Evolutionary conservation across 176 grass and related monocot species (phyloP), one percentile per base, ranked within the genome.

Genomic region (Poa pratensis): DNA sequence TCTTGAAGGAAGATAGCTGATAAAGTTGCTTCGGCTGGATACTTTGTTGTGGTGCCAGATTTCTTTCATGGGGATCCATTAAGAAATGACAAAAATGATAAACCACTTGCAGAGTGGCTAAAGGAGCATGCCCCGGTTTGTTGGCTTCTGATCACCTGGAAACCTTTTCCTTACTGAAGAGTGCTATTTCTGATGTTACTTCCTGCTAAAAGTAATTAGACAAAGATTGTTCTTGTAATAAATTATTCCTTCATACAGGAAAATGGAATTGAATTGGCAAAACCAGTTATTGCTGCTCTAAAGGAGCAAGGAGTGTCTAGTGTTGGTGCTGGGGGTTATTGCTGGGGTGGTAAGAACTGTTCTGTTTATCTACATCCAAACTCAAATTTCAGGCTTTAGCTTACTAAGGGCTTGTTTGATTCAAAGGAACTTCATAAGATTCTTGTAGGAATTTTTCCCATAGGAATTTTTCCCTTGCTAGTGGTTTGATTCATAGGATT

Each of bases 311-410:
- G 92, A 58, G 82, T 84, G 18, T 77, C 32, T 80, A 82, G 73
- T 53, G 32, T 97, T 49, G 94, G 94, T 3, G 88, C 92, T 87
- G 88, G 77, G 61, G 94, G 94, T 3, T 97, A 91, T 89, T 92
- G 94, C 75, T 94, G 90, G 92, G 92, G 94, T 55, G 92, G 94
- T 97, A 78, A 85, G 86, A n/a, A 9, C n/a, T 27, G 32, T 0
- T 76, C 34, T 81, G 13, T 20, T 55, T 39, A 4, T 69, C 35
- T 12, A 69, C 15, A 67, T 65, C 27, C 63, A 7, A 65, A 50
- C 23, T 34, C 19, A 20, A 51, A 50, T n/a, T 66, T 15, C 59
- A 66, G 64, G 16, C 18, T 74, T 48, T 66, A 7, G 6, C 16
- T 6, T 0, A 5, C n/a, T n/a, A n/a, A n/a, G n/a, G n/a, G n/a